These are phyloP conservation scores for Rubroboletus pulcherrimus DNA, from an alignment of 768 basidiomycete species.

Conservation along the genomic window DNA sequence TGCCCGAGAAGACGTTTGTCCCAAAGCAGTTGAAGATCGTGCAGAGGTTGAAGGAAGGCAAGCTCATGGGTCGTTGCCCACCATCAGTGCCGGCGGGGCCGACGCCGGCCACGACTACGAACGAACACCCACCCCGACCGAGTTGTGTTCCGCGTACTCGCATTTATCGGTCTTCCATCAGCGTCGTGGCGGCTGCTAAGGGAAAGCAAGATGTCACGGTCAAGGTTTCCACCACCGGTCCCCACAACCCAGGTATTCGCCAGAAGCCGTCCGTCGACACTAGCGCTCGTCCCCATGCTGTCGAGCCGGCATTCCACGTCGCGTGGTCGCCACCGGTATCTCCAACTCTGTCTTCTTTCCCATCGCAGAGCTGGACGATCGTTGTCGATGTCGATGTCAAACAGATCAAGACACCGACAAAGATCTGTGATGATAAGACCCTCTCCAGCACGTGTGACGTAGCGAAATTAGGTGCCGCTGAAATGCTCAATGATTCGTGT, in stretches of 20 bases:
- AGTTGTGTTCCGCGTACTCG: background rate
- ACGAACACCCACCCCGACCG: background rate
- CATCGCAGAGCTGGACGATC: conserved; percentile 3
- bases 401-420: background rate
- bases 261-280: background rate
- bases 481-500: background rate
- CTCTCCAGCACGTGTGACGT: background rate
- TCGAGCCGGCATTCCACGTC: background rate
- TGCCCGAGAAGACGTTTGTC: background rate
- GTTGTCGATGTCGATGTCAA: background rate
- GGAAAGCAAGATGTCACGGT: background rate
- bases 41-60: background rate
- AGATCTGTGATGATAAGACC: background rate
- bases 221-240: background rate
- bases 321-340: background rate
- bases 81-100: too few species aligned
- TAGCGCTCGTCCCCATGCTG: background rate
- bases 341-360: conserved; percentile 3
- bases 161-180: background rate
- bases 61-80: background rate
- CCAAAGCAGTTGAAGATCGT: background rate
- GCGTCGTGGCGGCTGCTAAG: too few species aligned
- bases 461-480: background rate
- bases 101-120: background rate
- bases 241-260: background rate